phyloP scores from a whole-genome alignment of 805 yeast species.

The Wickerhamiella galacta region DNA sequence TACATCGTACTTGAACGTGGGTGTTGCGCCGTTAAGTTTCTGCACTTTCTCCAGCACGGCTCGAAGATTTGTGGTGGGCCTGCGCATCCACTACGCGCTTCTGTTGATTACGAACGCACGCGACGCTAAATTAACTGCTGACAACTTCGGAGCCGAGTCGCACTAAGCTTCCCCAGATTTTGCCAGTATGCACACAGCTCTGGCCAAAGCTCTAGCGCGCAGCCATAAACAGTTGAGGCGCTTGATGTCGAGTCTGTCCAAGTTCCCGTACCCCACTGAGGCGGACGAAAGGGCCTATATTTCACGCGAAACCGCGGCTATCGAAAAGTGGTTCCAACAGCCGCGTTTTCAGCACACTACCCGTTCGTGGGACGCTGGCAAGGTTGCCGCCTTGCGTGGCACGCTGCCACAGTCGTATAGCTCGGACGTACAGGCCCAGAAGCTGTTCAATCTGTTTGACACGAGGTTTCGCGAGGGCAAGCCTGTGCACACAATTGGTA shows the following conservation, averaged over 20 bases:
- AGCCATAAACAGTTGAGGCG: conserved; percentile 1
- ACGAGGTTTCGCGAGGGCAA: conserved; percentile 25
- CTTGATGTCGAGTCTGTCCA: conserved; percentile 4
- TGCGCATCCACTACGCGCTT: too few species aligned
- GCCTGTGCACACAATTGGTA: conserved; percentile 44
- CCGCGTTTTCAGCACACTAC: conserved; percentile 31
- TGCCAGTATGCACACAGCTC: not conserved
- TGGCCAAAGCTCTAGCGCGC: not conserved
- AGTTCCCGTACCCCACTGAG: conserved; percentile 24
- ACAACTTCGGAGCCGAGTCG: too few species aligned
- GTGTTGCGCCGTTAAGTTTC: too few species aligned
- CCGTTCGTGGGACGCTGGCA: conserved; percentile 36
- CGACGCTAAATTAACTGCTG: too few species aligned
- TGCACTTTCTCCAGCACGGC: too few species aligned
- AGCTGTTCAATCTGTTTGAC: conserved; percentile 31
- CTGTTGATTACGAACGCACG: too few species aligned
- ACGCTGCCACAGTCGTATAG: conserved; percentile 26
- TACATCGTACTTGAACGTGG: too few species aligned
- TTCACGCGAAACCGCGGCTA: conserved; percentile 21
- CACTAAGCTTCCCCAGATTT: conserved; percentile 1
- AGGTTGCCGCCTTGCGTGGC: conserved; percentile 39
- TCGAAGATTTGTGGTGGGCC: too few species aligned
- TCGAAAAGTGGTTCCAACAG: conserved; percentile 34
- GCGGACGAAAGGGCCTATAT: conserved; percentile 21
- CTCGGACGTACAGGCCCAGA: conserved; percentile 38